Conservation (phyloP, 768 basidiomycete species). For the Leucosporidium creatinivorum region DNA sequence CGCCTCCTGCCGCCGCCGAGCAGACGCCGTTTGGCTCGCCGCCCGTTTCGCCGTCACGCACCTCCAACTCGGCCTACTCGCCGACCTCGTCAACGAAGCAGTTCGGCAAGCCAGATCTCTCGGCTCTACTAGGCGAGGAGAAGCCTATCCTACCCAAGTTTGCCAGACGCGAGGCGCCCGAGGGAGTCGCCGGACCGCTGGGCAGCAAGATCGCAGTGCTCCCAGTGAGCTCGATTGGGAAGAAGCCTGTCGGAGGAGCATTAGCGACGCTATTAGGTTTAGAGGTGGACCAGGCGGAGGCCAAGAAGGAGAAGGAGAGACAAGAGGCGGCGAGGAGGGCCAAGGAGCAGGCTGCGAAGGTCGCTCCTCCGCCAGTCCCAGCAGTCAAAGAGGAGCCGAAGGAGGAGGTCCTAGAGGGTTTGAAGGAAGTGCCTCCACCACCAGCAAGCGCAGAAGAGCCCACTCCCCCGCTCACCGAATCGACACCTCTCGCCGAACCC, state of each 20-base stretch:
- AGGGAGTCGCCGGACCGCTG: not conserved
- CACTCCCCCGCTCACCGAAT: not conserved
- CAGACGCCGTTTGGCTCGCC: slow-evolving; percentile 26
- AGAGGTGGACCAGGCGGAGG: slow-evolving; percentile 16
- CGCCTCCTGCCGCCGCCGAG: not conserved
- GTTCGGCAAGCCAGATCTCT: slow-evolving; percentile 9
- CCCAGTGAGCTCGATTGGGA: slow-evolving; percentile 16
- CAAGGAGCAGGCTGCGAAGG: not conserved
- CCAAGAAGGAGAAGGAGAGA: not conserved
- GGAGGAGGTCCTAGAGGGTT: too few species aligned
- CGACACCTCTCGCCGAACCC: not conserved
- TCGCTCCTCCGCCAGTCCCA: not conserved
- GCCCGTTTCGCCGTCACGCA: not conserved
- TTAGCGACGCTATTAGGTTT: slow-evolving; percentile 29
- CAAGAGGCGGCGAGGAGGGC: not conserved
- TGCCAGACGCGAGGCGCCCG: not conserved
- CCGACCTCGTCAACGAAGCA: not conserved
- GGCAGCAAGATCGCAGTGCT: slow-evolving; percentile 13
- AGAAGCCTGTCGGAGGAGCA: slow-evolving; percentile 19
- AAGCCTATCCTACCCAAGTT: slow-evolving; percentile 20
- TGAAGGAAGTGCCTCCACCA: not conserved
- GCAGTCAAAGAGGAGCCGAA: not conserved
- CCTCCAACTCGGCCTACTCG: slow-evolving; percentile 4
- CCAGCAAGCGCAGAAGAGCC: not conserved
- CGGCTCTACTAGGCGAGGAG: slow-evolving; percentile 28